A percentile compares a stretch with the other conserved stretches of the same genome.
Conservation (phyloP, 2,329 filamentous ascomycete genomes). For the Tolypocladium tundrense region DNA sequence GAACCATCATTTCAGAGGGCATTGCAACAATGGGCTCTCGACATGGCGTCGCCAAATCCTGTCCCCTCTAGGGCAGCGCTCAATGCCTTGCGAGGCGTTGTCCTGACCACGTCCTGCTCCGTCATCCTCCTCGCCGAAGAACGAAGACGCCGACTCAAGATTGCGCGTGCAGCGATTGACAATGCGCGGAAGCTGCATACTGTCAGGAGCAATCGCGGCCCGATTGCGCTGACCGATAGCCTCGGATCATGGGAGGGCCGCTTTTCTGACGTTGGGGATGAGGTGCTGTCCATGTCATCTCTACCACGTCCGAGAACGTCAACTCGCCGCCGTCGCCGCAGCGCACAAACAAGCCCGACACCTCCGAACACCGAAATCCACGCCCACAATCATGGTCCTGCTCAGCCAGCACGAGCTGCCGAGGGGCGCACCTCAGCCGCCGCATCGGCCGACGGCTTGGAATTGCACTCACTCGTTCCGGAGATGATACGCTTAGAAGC, state of each 20-base stretch:
- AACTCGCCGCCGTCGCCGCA: constrained; percentile 17
- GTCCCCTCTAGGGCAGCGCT: constrained; percentile 46
- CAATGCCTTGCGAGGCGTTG: constrained; percentile 43
- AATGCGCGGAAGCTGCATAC: constrained; percentile 43
- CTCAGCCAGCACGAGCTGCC: not conserved
- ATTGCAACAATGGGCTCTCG: constrained; percentile 14
- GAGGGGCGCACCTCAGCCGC: not conserved
- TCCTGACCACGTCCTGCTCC: constrained; percentile 47
- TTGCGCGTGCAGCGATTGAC: constrained; percentile 37
- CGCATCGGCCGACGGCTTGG: not conserved
- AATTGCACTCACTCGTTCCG: not conserved
- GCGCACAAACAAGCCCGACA: constrained; percentile 1
- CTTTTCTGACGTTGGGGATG: constrained; percentile 11
- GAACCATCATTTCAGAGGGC: not conserved
- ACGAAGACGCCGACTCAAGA: constrained; percentile 42
- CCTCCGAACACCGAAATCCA: not conserved
- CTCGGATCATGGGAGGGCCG: constrained; percentile 9
- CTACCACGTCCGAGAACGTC: constrained; percentile 11
- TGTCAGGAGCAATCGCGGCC: constrained; percentile 19
- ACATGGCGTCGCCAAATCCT: constrained; percentile 36
- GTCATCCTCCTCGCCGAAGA: constrained; percentile 46
- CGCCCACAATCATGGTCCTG: not conserved
- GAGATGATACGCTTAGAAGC: constrained; percentile 2
- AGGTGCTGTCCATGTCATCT: constrained; percentile 11
- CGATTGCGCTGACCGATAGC: constrained; percentile 16